Percentiles rank a stretch among this genome's conserved stretches.
Conservation (phyloP, 2,329 filamentous ascomycete genomes). For the Stagonosporopsis tanaceti region DNA sequence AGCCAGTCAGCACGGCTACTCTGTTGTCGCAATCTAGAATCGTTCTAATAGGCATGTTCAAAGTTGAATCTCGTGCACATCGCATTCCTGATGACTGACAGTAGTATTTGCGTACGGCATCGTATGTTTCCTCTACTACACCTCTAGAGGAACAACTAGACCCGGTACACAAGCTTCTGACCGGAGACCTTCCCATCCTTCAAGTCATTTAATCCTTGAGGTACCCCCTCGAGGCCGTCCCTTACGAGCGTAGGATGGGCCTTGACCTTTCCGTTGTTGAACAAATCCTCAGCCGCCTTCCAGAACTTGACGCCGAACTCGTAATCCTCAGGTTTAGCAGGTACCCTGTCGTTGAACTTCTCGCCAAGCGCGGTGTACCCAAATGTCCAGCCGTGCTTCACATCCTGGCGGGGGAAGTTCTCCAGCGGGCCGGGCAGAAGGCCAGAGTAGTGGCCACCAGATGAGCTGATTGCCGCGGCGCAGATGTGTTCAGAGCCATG, state of each 20-base stretch:
- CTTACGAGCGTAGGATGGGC: slow-evolving; percentile 41
- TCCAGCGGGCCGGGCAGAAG: slow-evolving; percentile 29
- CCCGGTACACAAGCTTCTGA: slow-evolving; percentile 45
- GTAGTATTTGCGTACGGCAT: too few species aligned
- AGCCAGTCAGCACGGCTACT: too few species aligned
- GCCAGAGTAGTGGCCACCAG: slow-evolving; percentile 29
- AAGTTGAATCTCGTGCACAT: too few species aligned
- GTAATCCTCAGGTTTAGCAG: slow-evolving; percentile 38
- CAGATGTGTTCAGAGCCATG: slow-evolving; percentile 27
- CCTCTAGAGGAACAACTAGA: slow-evolving; percentile 5
- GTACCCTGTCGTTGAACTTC: slow-evolving; percentile 40
- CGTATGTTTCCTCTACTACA: neutral
- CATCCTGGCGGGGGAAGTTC: slow-evolving; percentile 52
- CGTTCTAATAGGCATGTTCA: too few species aligned
- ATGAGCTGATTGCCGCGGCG: slow-evolving; percentile 34
- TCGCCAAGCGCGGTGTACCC: slow-evolving; percentile 56
- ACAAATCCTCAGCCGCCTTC: slow-evolving; percentile 30
- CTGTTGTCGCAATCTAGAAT: too few species aligned
- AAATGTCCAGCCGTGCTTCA: slow-evolving; percentile 53
- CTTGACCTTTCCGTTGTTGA: slow-evolving; percentile 44
- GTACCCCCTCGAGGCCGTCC: slow-evolving; percentile 41
- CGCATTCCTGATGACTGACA: too few species aligned
- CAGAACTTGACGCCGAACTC: slow-evolving; percentile 42
- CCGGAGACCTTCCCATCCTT: slow-evolving; percentile 46
- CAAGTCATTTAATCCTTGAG: slow-evolving; percentile 43